Conservation (phyloP, 2,329 filamentous ascomycete genomes). For the Macrophomina phaseolina region DNA sequence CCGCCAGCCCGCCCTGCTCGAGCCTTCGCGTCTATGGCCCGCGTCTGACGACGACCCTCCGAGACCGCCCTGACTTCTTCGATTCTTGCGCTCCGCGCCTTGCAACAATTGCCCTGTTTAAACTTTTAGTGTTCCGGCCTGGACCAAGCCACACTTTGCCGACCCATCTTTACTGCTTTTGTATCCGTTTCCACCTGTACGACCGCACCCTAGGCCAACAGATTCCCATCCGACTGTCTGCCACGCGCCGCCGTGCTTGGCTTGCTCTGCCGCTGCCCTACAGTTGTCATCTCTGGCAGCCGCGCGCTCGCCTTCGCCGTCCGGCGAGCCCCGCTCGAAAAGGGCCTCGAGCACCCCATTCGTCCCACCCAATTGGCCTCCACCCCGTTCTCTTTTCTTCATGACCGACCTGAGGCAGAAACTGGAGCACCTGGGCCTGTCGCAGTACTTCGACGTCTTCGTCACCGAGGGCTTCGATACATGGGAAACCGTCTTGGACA, state of each 20-base stretch:
- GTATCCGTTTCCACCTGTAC: constrained; percentile 18
- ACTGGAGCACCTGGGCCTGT: constrained; percentile 77
- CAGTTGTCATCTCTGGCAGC: background rate
- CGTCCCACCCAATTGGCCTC: background rate
- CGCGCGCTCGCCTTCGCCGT: background rate
- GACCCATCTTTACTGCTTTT: constrained; percentile 23
- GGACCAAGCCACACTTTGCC: constrained; percentile 18
- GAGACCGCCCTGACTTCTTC: constrained; percentile 34
- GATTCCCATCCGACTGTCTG: background rate
- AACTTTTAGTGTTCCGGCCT: constrained; percentile 14
- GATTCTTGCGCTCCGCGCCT: constrained; percentile 46
- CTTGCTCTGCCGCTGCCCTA: background rate
- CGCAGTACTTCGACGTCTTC: constrained; percentile 76
- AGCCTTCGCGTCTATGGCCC: constrained; percentile 4
- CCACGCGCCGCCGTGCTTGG: background rate
- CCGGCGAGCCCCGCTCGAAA: constrained; percentile 5
- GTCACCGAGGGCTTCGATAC: constrained; percentile 82
- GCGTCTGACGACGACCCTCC: background rate
- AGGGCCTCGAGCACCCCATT: constrained; percentile 6
- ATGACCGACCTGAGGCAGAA: constrained; percentile 71
- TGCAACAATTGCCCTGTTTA: constrained; percentile 43
- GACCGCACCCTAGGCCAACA: background rate
- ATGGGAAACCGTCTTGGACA: constrained; percentile 83
- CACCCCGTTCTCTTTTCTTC: constrained; percentile 35
- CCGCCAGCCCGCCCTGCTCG: background rate